Percentiles rank a stretch among this genome's conserved stretches.
These are phyloP conservation scores for Pichia nakasei DNA, from an alignment of 805 yeast species.

Conservation along the genomic window DNA sequence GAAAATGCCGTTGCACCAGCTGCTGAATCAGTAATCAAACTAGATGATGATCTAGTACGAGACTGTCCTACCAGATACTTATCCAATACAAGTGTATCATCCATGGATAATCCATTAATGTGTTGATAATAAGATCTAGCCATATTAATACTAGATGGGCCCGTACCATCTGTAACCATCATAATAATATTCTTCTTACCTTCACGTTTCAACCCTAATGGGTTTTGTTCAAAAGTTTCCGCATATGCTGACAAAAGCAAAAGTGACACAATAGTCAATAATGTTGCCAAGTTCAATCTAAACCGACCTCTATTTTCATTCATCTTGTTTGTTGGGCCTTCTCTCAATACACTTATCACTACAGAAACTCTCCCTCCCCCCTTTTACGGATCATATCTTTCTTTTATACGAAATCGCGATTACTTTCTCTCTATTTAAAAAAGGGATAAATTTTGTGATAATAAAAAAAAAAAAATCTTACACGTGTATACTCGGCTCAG, in stretches of 20 bases:
- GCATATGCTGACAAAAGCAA: background rate
- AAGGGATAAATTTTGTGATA: too few species aligned
- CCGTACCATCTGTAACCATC: slow-evolving; percentile 94
- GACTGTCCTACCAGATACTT: slow-evolving; percentile 70
- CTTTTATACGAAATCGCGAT: too few species aligned
- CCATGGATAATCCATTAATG: slow-evolving; percentile 42
- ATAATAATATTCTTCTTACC: slow-evolving; percentile 68
- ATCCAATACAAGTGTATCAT: slow-evolving; percentile 50
- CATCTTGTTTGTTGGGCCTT: too few species aligned
- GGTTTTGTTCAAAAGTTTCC: background rate
- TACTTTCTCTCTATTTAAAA: too few species aligned
- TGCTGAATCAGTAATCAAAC: slow-evolving; percentile 87
- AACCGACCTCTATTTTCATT: too few species aligned
- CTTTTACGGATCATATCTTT: too few species aligned
- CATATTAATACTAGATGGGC: slow-evolving; percentile 77
- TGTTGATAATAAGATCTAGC: slow-evolving; percentile 69
- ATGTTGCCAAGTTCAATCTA: background rate
- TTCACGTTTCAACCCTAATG: background rate
- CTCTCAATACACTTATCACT: too few species aligned
- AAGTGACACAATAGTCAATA: background rate
- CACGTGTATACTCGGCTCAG: too few species aligned
- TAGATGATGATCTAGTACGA: slow-evolving; percentile 69
- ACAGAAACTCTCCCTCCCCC: too few species aligned
- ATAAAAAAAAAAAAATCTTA: too few species aligned
- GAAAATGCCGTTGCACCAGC: slow-evolving; percentile 96